Conservation (phyloP, 179 eudicot genomes). For the Beta lomatogona region DNA sequence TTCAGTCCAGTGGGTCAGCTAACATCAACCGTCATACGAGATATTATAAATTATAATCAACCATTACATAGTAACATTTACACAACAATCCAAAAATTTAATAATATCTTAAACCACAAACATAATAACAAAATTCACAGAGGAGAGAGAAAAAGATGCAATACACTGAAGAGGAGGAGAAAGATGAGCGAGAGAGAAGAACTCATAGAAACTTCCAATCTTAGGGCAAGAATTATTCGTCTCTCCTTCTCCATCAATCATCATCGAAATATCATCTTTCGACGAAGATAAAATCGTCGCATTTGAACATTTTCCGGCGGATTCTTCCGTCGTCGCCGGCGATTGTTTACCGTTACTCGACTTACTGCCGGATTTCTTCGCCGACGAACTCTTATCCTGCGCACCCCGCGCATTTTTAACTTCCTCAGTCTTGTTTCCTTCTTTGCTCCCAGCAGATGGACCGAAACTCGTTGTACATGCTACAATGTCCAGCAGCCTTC, state of each 20-base stretch:
- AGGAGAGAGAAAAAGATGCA: slow-evolving; percentile 19
- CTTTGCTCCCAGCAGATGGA: slow-evolving; percentile 52
- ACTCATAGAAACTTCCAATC: slow-evolving; percentile 91
- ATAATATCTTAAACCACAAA: neutral
- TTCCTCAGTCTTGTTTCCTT: slow-evolving; percentile 35
- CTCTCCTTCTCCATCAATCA: slow-evolving; percentile 84
- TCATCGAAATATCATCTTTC: slow-evolving; percentile 50
- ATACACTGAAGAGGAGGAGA: slow-evolving; percentile 93
- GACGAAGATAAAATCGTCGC: slow-evolving; percentile 24
- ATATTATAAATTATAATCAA: too few relatives aligned
- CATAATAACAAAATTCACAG: too few relatives aligned
- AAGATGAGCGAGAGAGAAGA: slow-evolving; percentile 94
- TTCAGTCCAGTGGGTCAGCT: neutral
- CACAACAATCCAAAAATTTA: neutral
- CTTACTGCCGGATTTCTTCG: slow-evolving; percentile 56
- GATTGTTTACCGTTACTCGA: slow-evolving; percentile 29
- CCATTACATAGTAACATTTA: neutral
- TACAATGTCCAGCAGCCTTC: slow-evolving; percentile 85
- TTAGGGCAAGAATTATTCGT: slow-evolving; percentile 71
- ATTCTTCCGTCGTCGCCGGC: slow-evolving; percentile 38
- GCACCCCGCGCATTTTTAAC: slow-evolving; percentile 47
- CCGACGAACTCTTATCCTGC: slow-evolving; percentile 36
- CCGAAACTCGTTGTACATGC: slow-evolving; percentile 94
- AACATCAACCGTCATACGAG: too few relatives aligned
- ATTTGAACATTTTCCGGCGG: slow-evolving; percentile 22